Conservation (phyloP, 2,329 filamentous ascomycete genomes). For the Ceratocystis ficicola region DNA sequence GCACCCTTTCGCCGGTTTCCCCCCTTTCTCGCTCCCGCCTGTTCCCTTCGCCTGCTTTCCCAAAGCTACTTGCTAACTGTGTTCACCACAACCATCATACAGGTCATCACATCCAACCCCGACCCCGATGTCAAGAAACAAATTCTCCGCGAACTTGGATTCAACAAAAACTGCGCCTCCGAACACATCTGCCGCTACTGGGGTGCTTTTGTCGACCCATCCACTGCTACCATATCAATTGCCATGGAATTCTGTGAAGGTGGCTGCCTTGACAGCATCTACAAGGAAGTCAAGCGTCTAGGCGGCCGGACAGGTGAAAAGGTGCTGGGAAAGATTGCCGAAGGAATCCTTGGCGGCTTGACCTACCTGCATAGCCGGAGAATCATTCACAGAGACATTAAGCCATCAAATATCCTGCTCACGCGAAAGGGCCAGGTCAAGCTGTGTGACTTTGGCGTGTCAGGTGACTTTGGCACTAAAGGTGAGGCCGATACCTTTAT, state of each 20-base stretch:
- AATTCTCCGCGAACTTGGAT: constrained; percentile 87
- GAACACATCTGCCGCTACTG: constrained; percentile 97
- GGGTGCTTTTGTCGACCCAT: constrained; percentile 88
- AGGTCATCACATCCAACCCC: constrained; percentile 97
- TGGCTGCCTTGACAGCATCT: constrained; percentile 89
- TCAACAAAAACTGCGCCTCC: constrained; percentile 95
- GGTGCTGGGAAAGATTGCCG: constrained; percentile 89
- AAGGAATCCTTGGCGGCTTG: constrained; percentile 83
- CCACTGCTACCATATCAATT: constrained; percentile 94
- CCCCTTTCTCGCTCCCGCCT: not conserved
- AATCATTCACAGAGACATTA: constrained; percentile 98
- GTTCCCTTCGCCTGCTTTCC: not conserved
- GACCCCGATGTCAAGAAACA: constrained; percentile 98
- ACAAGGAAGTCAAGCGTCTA: constrained; percentile 91
- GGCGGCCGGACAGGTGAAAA: constrained; percentile 94
- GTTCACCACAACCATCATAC: not conserved
- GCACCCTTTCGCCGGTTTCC: too few species aligned
- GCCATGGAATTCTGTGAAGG: constrained; percentile 99
- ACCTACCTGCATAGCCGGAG: constrained; percentile 92
- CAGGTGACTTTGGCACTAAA: constrained; percentile 95
- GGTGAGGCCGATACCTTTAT: constrained; percentile 98
- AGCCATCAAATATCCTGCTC: constrained; percentile 91
- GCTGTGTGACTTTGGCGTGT: constrained; percentile 95
- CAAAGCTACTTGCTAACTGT: not conserved
- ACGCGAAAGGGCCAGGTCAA: constrained; percentile 91